Conservation (phyloP, 192 early-diverging fungal species). For the Rhizoclosmatium globosum region DNA sequence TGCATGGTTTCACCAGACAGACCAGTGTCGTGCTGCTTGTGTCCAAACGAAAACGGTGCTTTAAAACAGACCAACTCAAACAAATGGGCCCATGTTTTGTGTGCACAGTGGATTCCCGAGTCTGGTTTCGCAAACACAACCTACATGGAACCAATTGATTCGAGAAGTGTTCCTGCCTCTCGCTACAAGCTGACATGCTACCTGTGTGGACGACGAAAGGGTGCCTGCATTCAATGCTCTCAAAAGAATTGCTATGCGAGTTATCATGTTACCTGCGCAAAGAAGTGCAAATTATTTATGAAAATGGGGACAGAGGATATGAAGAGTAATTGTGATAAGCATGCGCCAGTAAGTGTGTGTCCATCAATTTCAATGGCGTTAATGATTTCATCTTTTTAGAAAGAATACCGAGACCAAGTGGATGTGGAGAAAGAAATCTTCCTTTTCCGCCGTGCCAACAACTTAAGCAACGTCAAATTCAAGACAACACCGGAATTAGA, state of each 20-base stretch:
- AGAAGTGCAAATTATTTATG: constrained; percentile 89
- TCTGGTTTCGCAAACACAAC: constrained; percentile 84
- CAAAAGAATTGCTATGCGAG: constrained; percentile 88
- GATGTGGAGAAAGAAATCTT: constrained; percentile 49
- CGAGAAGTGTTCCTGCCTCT: constrained; percentile 85
- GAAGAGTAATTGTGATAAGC: constrained; percentile 88
- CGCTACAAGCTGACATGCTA: constrained; percentile 85
- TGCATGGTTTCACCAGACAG: constrained; percentile 96
- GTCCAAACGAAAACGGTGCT: constrained; percentile 92
- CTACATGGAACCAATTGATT: constrained; percentile 98
- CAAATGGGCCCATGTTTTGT: constrained; percentile 95
- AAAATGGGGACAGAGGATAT: constrained; percentile 58
- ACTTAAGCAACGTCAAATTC: constrained; percentile 28
- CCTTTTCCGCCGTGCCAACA: constrained; percentile 34
- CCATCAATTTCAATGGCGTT: background rate
- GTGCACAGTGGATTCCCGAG: constrained; percentile 98
- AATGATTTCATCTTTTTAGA: constrained; percentile 33
- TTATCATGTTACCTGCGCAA: constrained; percentile 94
- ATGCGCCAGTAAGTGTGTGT: constrained; percentile 71
- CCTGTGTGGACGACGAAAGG: constrained; percentile 82
- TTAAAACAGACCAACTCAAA: constrained; percentile 95
- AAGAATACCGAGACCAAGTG: constrained; percentile 50
- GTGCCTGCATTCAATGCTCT: constrained; percentile 96
- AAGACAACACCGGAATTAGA: constrained; percentile 19
- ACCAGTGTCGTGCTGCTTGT: constrained; percentile 90